Evolutionary conservation across 495 filamentous ascomycete genomes (phyloP), one percentile per base, ranked within the genome.

Genomic region (Bombardia bombarda): DNA sequence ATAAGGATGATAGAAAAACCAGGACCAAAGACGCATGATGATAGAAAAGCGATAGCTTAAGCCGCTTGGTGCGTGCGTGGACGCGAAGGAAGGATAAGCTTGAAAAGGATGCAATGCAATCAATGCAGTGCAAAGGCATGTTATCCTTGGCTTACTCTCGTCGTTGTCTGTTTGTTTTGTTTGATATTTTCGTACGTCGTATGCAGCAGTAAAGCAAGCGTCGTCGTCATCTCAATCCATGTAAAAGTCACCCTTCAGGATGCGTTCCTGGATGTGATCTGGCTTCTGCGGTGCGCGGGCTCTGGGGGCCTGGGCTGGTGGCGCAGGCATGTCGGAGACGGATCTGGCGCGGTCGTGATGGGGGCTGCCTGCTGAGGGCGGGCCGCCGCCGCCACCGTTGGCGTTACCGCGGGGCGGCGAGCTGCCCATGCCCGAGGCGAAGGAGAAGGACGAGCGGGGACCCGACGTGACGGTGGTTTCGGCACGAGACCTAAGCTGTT

Each of bases 181-280:
- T n/a, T n/a, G n/a, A n/a, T n/a, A n/a, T n/a, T n/a, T n/a, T n/a
- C n/a, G n/a, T n/a, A n/a, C n/a, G n/a, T n/a, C n/a, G n/a, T n/a
- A n/a, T n/a, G n/a, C n/a, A n/a, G n/a, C n/a, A n/a, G n/a, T n/a
- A n/a, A n/a, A n/a, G n/a, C n/a, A n/a, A n/a, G n/a, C n/a, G n/a
- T n/a, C n/a, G n/a, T n/a, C n/a, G n/a, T n/a, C n/a, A n/a, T n/a
- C n/a, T n/a, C n/a, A 98, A 56, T 98, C 92, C 88, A 97, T 95
- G 65, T 88, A 90, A 56, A 98, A 95, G 53, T 98, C 92, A 24
- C 92, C 92, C 63, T 93, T 90, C 45, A 98, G 70, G 50, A 98
- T 96, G 48, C 94, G 79, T 73, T 98, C 92, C 65, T 94, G 87
- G 69, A 96, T 88, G 51, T 80, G 81, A 67, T 98, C 92, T 12